Evolutionary conservation across 2,329 filamentous ascomycete species (phyloP), one percentile per base, ranked within the genome.

Genomic region (Xylariales sp.): DNA sequence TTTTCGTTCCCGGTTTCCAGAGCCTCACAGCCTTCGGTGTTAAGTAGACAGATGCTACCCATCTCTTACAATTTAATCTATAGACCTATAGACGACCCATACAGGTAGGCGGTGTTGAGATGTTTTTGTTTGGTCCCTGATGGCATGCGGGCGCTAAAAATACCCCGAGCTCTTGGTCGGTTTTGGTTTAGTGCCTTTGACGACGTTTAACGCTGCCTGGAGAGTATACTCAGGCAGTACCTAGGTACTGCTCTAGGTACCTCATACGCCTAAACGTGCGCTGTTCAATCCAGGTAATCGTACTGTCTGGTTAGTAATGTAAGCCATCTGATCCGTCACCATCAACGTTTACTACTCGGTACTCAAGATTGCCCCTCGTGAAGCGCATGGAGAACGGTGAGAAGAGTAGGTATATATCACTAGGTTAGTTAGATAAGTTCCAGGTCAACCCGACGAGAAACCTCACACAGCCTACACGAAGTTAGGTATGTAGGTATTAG

Each of bases 401-500:
- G 39, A 39, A 43, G 43, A 43, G 39, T 34, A n/a, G 30, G 39
- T 34, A n/a, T n/a, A 56, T 3, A 32, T 34, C 49, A 23, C 8
- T 28, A n/a, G 8, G 23, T 23, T 23, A 23, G 23, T 9, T 14
- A 10, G 23, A 30, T 16, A 41, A 50, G 30, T 49, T 45, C 28
- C 12, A 23, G 34, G 36, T 14, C 16, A 8, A 39, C 14, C 43
- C 36, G 53, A 34, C 18, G 6, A 28, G 34, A 18, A 46, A 43
- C 34, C 48, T 64, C 48, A 18, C 49, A 60, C 56, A 14, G 48
- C 49, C 28, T 45, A 52, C 48, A 66, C 64, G 64, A 62, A 56
- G 28, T 16, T 23, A 23, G 23, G 53, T 14, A 23, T 41, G 46
- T 43, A 16, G 16, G 46, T 50, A 18, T 36, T 9, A 6, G 23